Evolutionary conservation across 495 filamentous ascomycete species (phyloP).

Genomic region (Talaromyces adpressus): DNA sequence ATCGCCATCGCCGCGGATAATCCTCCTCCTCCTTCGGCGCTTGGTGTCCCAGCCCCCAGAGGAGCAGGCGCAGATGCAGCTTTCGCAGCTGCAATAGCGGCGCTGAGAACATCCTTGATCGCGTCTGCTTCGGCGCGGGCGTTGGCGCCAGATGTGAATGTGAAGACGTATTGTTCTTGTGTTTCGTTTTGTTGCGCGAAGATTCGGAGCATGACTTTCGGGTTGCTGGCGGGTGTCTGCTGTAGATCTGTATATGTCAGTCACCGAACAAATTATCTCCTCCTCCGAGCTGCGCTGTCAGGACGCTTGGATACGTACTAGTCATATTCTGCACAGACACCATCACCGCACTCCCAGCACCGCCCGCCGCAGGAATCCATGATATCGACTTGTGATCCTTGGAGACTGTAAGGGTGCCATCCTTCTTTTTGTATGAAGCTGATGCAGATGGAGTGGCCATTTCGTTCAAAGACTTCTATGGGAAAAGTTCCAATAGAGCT

Average conservation of each 20-base stretch:
- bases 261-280: background rate
- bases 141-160: conserved; percentile 69
- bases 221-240: conserved; percentile 72
- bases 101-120: conserved; percentile 75
- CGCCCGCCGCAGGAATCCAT: conserved; percentile 62
- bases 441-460: conserved; percentile 51
- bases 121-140: conserved; percentile 78
- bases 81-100: conserved; percentile 64
- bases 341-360: conserved; percentile 50
- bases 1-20: conserved; percentile 53
- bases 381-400: conserved; percentile 62
- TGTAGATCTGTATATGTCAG: conserved; percentile 55
- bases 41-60: conserved; percentile 17
- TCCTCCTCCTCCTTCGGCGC: conserved; percentile 24
- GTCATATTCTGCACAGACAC: conserved; percentile 71
- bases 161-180: conserved; percentile 70
- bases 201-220: conserved; percentile 54
- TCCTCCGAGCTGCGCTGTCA: too few relatives aligned
- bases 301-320: conserved; percentile 44
- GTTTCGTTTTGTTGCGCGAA: conserved; percentile 33
- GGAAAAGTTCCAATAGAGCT: background rate
- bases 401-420: conserved; percentile 72
- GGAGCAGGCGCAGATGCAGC: conserved; percentile 32
- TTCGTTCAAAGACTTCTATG: conserved; percentile 1
- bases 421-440: conserved; percentile 91